These are phyloP conservation scores for Pleurotus tuber-regium DNA, from an alignment of 768 basidiomycete genomes.

Conservation along the genomic window DNA sequence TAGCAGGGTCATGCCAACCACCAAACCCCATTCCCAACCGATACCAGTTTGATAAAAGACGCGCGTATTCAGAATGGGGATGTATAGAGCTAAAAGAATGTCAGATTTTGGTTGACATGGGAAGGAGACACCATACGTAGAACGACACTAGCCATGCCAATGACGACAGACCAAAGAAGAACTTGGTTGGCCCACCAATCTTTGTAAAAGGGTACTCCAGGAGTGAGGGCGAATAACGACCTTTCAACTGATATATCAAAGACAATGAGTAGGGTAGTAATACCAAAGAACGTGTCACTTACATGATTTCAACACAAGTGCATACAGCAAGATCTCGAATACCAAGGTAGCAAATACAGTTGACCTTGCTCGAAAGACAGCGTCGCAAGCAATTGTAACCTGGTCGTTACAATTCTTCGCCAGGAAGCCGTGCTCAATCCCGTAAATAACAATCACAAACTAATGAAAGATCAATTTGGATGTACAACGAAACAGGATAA, in stretches of 20 bases:
- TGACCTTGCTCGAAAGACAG: constrained; percentile 34
- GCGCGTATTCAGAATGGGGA: constrained; percentile 33
- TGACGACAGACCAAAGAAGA: constrained; percentile 32
- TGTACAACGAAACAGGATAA: neutral
- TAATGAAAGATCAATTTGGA: constrained; percentile 10
- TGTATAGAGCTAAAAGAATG: constrained; percentile 30
- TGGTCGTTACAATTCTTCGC: constrained; percentile 30
- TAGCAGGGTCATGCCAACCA: constrained; percentile 32
- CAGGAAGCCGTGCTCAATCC: constrained; percentile 29
- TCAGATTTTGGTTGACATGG: neutral
- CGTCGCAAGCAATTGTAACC: constrained; percentile 21
- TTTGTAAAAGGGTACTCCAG: constrained; percentile 31
- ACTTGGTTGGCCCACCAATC: constrained; percentile 34
- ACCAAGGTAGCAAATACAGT: constrained; percentile 37
- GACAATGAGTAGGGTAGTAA: neutral
- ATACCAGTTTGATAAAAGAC: constrained; percentile 38
- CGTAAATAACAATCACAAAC: constrained; percentile 38
- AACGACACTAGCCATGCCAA: constrained; percentile 35
- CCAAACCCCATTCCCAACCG: constrained; percentile 38
- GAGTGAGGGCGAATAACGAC: constrained; percentile 33
- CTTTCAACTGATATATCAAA: constrained; percentile 28
- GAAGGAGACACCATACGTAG: constrained; percentile 26
- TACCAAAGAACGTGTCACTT: constrained; percentile 11
- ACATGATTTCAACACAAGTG: constrained; percentile 37
- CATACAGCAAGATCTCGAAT: constrained; percentile 34